These are phyloP conservation scores for Phallus indusiatus DNA, from an alignment of 768 basidiomycete species.

Conservation along the genomic window DNA sequence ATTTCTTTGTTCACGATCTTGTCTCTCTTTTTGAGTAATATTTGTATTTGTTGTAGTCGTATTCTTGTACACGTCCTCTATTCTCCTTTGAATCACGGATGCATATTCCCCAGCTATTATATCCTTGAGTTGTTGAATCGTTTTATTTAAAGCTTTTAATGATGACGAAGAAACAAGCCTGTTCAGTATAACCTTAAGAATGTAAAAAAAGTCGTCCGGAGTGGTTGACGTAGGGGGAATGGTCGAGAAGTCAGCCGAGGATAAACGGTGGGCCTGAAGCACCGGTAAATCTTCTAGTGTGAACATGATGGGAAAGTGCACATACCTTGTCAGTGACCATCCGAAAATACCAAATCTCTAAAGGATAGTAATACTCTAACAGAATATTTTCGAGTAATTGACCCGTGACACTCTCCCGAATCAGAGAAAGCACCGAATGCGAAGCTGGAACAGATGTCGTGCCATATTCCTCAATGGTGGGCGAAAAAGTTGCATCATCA, in stretches of 20 bases:
- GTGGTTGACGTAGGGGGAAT: slow-evolving; percentile 59
- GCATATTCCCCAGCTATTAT: slow-evolving; percentile 79
- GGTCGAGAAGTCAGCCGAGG: slow-evolving; percentile 60
- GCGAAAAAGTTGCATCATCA: neutral
- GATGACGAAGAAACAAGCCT: slow-evolving; percentile 76
- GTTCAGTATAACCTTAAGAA: slow-evolving; percentile 75
- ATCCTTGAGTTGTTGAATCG: slow-evolving; percentile 54
- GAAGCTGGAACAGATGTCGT: neutral
- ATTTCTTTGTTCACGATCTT: slow-evolving; percentile 68
- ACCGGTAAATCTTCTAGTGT: neutral
- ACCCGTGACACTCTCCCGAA: slow-evolving; percentile 22
- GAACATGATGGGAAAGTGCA: neutral
- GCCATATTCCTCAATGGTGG: neutral
- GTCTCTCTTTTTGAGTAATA: slow-evolving; percentile 51
- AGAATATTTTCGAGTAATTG: slow-evolving; percentile 57
- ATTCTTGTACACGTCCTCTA: slow-evolving; percentile 78
- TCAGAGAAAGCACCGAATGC: slow-evolving; percentile 3
- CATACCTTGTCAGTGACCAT: slow-evolving; percentile 80
- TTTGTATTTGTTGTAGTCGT: slow-evolving; percentile 23
- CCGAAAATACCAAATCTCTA: slow-evolving; percentile 89
- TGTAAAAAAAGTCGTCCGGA: slow-evolving; percentile 94
- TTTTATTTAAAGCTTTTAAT: slow-evolving; percentile 43
- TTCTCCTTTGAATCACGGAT: slow-evolving; percentile 68
- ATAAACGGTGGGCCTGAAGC: slow-evolving; percentile 76
- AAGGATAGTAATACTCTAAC: slow-evolving; percentile 68